These are phyloP conservation scores for Fraxinus ornus DNA, from an alignment of 305 asterid genomes.

Conservation along the genomic window DNA sequence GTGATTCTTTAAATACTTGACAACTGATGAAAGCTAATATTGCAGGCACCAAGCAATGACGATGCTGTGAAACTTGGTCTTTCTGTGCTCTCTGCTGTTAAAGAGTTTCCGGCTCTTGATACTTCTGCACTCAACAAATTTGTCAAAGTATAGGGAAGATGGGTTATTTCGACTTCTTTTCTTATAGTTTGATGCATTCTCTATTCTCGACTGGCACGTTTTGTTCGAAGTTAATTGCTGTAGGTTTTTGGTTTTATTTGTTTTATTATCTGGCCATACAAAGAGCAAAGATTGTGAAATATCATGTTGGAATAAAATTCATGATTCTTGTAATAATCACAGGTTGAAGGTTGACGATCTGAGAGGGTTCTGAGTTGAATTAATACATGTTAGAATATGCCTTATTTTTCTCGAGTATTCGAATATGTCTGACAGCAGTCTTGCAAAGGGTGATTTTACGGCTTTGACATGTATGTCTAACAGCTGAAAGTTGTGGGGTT, in stretches of 20 bases:
- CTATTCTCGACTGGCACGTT: background rate
- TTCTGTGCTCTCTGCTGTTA: constrained; percentile 56
- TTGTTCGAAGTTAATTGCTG: background rate
- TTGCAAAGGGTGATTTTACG: background rate
- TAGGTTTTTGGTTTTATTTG: background rate
- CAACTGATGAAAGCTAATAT: constrained; percentile 12
- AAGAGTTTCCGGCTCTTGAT: constrained; percentile 71
- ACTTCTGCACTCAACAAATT: constrained; percentile 72
- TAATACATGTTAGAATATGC: background rate
- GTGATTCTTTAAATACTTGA: constrained; percentile 15
- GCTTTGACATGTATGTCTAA: background rate
- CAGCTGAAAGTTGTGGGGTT: background rate
- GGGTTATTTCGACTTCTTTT: background rate
- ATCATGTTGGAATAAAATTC: background rate
- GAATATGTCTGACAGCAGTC: background rate
- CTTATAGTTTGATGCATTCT: background rate
- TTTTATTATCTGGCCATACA: background rate
- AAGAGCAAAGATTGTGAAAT: constrained; percentile 4
- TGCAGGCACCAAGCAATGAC: constrained; percentile 72
- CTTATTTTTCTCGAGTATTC: background rate
- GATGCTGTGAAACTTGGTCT: constrained; percentile 77
- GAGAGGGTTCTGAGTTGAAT: background rate
- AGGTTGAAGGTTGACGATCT: constrained; percentile 8
- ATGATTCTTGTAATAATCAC: background rate
- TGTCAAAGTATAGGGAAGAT: constrained; percentile 38